Conservation (phyloP, 2,329 filamentous ascomycete species). For the Aschersonia sp. region DNA sequence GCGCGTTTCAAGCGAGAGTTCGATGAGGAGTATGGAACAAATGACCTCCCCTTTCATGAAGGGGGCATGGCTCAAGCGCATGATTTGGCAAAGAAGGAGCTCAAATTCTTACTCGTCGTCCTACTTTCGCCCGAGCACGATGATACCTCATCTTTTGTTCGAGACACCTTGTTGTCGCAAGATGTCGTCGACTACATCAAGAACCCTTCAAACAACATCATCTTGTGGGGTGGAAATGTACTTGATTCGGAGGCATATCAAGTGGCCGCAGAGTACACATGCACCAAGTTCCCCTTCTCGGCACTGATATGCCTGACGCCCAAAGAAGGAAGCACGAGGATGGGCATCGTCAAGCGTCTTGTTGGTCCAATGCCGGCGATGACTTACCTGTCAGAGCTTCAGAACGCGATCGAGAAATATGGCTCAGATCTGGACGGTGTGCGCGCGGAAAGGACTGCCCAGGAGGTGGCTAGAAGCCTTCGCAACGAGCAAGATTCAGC, state of each 20-base stretch:
- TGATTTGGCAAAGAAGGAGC: constrained; percentile 75
- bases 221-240: constrained; percentile 88
- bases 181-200: constrained; percentile 63
- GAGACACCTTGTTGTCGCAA: constrained; percentile 63
- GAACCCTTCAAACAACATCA: constrained; percentile 60
- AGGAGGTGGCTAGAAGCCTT: constrained; percentile 66
- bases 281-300: constrained; percentile 85
- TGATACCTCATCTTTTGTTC: constrained; percentile 69
- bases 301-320: constrained; percentile 80
- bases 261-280: constrained; percentile 72
- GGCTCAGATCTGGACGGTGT: constrained; percentile 60
- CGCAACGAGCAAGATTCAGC: constrained; percentile 84
- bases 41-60: constrained; percentile 65
- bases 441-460: constrained; percentile 62
- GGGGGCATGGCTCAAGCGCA: constrained; percentile 85
- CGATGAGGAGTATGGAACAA: constrained; percentile 76
- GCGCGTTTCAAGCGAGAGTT: constrained; percentile 84
- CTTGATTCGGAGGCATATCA: constrained; percentile 91
- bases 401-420: constrained; percentile 59
- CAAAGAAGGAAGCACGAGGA: constrained; percentile 66
- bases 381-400: constrained; percentile 64
- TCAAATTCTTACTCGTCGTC: constrained; percentile 83
- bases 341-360: constrained; percentile 77
- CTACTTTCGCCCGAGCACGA: constrained; percentile 89
- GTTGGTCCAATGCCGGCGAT: constrained; percentile 54